Conservation (phyloP, 306 rosid species). For the Fragaria vesca region DNA sequence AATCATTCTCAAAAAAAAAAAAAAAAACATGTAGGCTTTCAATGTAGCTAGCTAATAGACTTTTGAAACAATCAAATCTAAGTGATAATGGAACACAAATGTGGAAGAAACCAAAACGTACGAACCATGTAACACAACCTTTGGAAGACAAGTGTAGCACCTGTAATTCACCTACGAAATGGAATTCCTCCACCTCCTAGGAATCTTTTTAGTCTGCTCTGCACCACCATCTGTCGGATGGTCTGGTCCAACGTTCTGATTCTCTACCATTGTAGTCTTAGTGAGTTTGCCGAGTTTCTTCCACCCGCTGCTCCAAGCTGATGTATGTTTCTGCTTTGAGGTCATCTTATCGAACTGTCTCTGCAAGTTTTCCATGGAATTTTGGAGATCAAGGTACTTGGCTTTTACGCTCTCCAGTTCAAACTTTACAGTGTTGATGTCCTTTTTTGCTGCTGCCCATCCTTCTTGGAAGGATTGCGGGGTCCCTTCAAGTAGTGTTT, state of each 20-base stretch:
- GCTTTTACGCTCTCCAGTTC: conserved; percentile 85
- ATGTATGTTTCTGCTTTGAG: conserved; percentile 71
- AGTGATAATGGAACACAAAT: background rate
- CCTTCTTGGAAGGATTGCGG: conserved; percentile 99
- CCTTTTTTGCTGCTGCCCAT: conserved; percentile 86
- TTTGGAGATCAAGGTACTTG: conserved; percentile 82
- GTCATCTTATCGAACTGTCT: conserved; percentile 79
- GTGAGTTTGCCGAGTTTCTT: conserved; percentile 87
- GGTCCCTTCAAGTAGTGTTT: conserved; percentile 81
- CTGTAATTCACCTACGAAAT: conserved; percentile 45
- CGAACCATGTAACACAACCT: background rate
- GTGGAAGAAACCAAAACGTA: background rate
- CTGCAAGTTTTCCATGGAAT: conserved; percentile 80
- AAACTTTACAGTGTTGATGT: conserved; percentile 87
- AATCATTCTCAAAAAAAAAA: too few species aligned
- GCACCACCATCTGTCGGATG: conserved; percentile 21
- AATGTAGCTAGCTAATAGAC: background rate
- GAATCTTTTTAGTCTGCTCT: conserved; percentile 57
- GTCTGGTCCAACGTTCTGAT: conserved; percentile 48
- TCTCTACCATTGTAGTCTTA: conserved; percentile 51
- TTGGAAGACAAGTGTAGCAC: conserved; percentile 1
- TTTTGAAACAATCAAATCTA: background rate
- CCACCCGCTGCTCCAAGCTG: conserved; percentile 98
- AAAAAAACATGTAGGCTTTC: background rate
- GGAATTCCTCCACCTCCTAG: conserved; percentile 96